Base-by-base conservation (phyloP, 768 basidiomycete genomes). In the Termitomyces sp. region DNA sequence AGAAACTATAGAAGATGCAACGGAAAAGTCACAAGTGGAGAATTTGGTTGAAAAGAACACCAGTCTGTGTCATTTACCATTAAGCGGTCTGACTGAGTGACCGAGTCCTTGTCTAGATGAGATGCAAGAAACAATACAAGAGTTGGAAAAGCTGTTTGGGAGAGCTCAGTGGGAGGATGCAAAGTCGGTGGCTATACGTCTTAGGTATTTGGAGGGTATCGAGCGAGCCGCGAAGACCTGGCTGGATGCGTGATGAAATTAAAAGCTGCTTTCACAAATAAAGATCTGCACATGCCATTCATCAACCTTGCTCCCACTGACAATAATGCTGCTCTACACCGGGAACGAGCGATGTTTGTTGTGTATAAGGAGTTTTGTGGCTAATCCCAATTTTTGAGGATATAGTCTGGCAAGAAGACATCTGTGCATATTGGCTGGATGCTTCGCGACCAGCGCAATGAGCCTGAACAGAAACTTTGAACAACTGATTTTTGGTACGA, bases 121-220 rank as follows among this genome's bases (percentile, higher is more conserved):
- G 63, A 79, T 86, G 4, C 61, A 71, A 44, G 65, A 66, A 2
- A 76, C 81, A 2, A 62, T 84, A 19, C 56, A 62, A 12, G 70
- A 73, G 34, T 66, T 94, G 41, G 74, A 79, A 59, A 61, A 50
- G 0, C 68, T 82, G 3, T 81, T 91, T 10, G 79, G 70, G 0
- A 56, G 64, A 19, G 68, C 73, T 42, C 76, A 87, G 53, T 88
- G 91, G 83, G 61, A 61, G 4, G 63, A 67, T 1, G 86, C 81
- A 0, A 88, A 84, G 65, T 62, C 63, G 10, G 80, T 77, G 19
- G 79, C 87, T 9, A 78, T 93, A 24, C 77, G 84, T 61, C 75
- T 96, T 24, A 82, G 84, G 60, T 97, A 95, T 66, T 70, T 92
- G 64, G 70, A 82, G 43, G 78, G 84, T 19, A 82, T 92, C 24